Base-by-base conservation (phyloP, 164 flowering plant genomes). In the Macadamia tetraphylla region DNA sequence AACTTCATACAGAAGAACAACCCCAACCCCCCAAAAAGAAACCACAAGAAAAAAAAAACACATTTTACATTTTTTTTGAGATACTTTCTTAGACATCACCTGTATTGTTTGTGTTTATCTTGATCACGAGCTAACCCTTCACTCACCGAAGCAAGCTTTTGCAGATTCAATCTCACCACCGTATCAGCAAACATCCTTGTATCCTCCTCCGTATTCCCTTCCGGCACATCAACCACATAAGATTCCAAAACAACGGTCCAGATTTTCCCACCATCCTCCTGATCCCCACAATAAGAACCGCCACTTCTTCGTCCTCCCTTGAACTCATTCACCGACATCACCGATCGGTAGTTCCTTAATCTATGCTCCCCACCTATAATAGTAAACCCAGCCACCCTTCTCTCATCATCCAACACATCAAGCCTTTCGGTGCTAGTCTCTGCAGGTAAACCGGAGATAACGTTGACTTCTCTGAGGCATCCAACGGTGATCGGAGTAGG, bases 101-200 rank as follows among this genome's bases (percentile, higher is more conserved):
- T 53, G 17, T 14, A 23, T 23, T 23, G 57, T 53, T 14, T 11
- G n/a, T 53, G 51, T 53, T 17, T 11, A 53, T 53, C 18, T 17
- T 14, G 74, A 29, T 66, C 81, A 60, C 72, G 64, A 10, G 75
- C 77, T 75, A 68, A 30, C 0, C 73, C 79, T 70, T 90, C 94
- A 9, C 89, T 70, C 35, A 90, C 84, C 3, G 91, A 71, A 6
- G 88, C 96, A 30, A 95, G 84, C 76, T 90, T 95, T 87, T 95
- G 99, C 29, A 95, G 85, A 64, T 95, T 92, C 76, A 90, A 67
- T 81, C 80, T 85, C 48, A 92, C 91, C 1, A 94, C 97, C 1
- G 99, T 94, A 59, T 95, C 99, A 0, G 96, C 96, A 68, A 95
- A 92, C 72, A 95, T 80, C 56, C 97, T 79, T 48, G 99, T 90